Percentiles rank a stretch among this genome's conserved stretches.
phyloP scores from a whole-genome alignment of 2,329 filamentous ascomycete species.

The Cytospora paraplurivora region DNA sequence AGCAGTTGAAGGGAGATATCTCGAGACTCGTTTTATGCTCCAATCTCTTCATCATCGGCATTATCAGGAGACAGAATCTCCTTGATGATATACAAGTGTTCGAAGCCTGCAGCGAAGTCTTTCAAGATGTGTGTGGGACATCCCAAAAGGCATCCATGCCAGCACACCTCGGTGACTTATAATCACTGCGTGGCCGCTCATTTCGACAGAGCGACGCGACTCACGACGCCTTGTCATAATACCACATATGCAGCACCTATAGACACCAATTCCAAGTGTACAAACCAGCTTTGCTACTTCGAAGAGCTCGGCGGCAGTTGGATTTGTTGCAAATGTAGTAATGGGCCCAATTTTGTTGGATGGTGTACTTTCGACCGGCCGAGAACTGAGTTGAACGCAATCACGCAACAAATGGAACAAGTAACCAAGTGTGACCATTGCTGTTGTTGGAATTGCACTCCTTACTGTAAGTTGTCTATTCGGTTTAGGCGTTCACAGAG shows the following conservation, averaged over 20 bases:
- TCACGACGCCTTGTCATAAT: constrained; percentile 52
- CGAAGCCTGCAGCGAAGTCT: background rate
- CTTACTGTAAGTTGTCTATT: constrained; percentile 43
- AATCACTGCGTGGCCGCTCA: constrained; percentile 53
- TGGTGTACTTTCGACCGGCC: constrained; percentile 50
- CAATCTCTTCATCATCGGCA: background rate
- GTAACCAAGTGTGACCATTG: constrained; percentile 54
- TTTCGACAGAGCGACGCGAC: constrained; percentile 53
- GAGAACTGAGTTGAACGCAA: constrained; percentile 37
- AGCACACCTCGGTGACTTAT: constrained; percentile 58
- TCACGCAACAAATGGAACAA: constrained; percentile 40
- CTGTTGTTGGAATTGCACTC: constrained; percentile 53
- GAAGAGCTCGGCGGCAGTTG: constrained; percentile 52
- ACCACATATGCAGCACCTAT: constrained; percentile 51
- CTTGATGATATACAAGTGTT: background rate
- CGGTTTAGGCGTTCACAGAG: background rate
- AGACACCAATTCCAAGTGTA: constrained; percentile 47
- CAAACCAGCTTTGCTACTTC: constrained; percentile 55
- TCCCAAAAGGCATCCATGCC: constrained; percentile 54
- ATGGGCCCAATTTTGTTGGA: constrained; percentile 53
- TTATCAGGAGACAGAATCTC: background rate
- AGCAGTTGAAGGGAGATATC: background rate
- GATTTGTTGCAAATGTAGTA: constrained; percentile 56
- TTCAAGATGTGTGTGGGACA: constrained; percentile 56
- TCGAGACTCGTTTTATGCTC: background rate